A percentile compares a stretch with the other conserved stretches of the same genome.
Conservation (phyloP, 2,329 filamentous ascomycete species). For the Diaporthe ampelina region DNA sequence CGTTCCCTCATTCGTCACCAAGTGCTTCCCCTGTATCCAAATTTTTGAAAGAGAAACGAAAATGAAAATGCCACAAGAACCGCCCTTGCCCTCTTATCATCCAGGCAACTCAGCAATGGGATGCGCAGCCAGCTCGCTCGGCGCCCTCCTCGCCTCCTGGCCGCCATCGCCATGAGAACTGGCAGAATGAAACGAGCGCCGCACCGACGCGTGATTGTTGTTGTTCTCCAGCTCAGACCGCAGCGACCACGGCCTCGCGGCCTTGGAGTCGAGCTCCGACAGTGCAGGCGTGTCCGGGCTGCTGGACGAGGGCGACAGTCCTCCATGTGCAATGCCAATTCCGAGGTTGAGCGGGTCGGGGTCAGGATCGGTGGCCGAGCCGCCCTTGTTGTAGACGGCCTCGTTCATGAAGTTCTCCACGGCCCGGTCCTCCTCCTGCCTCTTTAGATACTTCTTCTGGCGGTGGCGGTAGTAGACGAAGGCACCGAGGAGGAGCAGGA, state of each 20-base stretch:
- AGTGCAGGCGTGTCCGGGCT: slow-evolving; percentile 16
- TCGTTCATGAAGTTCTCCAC: not conserved
- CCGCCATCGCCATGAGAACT: not conserved
- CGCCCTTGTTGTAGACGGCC: not conserved
- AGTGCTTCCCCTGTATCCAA: not conserved
- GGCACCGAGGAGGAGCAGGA: slow-evolving; percentile 32
- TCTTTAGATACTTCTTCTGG: not conserved
- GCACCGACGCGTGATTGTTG: not conserved
- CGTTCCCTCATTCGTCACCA: not conserved
- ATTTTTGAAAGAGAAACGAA: not conserved
- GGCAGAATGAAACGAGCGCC: not conserved
- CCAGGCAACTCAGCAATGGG: slow-evolving; percentile 38
- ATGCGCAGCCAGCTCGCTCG: slow-evolving; percentile 32
- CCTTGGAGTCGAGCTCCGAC: slow-evolving; percentile 43
- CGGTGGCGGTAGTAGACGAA: slow-evolving; percentile 44
- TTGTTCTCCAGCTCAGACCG: slow-evolving; percentile 42
- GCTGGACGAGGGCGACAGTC: not conserved
- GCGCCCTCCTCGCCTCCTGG: not conserved
- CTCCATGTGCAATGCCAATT: slow-evolving; percentile 8
- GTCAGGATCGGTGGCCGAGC: slow-evolving; percentile 23
- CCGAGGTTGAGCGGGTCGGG: slow-evolving; percentile 29
- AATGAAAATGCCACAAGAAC: not conserved
- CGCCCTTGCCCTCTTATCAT: not conserved
- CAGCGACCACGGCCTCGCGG: slow-evolving; percentile 45
- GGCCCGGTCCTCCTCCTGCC: not conserved